A percentile compares a stretch with the other conserved stretches of the same genome.
phyloP scores from a whole-genome alignment of 139 green algal species.

The Micractinium conductrix region DNA sequence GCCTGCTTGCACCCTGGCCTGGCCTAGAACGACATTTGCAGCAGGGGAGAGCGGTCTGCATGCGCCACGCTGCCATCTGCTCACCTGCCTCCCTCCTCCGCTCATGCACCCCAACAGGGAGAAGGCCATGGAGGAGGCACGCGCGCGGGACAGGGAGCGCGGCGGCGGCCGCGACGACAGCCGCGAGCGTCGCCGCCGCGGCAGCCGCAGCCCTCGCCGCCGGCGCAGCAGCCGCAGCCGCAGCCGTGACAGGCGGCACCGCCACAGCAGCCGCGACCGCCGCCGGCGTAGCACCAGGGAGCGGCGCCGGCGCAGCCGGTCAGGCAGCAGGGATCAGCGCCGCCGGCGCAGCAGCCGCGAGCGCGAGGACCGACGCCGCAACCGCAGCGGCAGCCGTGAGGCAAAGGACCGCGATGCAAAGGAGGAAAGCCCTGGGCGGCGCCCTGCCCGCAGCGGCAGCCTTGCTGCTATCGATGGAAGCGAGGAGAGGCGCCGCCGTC shows the following conservation, averaged over 20 bases:
- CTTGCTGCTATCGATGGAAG: too few species aligned
- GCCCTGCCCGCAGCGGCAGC: not conserved
- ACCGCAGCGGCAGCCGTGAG: not conserved
- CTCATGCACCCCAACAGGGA: not conserved
- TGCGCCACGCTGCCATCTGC: too few species aligned
- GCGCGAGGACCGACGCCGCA: not conserved
- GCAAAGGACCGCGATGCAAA: too few species aligned
- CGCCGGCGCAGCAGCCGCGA: not conserved
- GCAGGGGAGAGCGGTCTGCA: too few species aligned
- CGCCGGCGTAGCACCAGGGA: not conserved
- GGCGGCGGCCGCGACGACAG: not conserved
- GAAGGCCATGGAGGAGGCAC: not conserved
- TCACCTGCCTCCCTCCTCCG: too few species aligned
- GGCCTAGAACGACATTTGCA: too few species aligned
- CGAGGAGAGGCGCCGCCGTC: not conserved
- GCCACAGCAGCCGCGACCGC: not conserved
- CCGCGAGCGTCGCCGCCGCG: not conserved
- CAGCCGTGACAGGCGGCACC: not conserved
- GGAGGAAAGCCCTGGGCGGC: not conserved
- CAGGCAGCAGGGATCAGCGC: not conserved
- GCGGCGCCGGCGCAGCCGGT: not conserved
- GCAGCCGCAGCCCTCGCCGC: not conserved
- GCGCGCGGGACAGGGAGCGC: not conserved
- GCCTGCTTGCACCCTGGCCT: not conserved
- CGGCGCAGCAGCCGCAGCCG: slow-evolving; percentile 7